Conservation (phyloP, 148 eudicot species). For the Hydrangea macrophylla region DNA sequence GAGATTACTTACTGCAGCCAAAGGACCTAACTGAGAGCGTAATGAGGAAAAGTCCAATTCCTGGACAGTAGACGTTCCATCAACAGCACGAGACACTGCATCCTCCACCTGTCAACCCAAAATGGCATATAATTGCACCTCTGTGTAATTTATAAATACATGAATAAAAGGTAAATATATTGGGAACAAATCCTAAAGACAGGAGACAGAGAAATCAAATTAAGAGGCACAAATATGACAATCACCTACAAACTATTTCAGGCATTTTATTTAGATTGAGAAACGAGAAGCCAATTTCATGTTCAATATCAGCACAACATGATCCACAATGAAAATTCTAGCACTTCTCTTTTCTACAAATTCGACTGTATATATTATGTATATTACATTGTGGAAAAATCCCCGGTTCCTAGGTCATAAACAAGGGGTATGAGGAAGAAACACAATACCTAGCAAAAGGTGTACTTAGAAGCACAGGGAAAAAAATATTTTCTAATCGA, state of each 20-base stretch:
- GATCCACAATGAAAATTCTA: not conserved
- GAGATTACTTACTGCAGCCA: constrained; percentile 65
- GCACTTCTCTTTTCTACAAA: not conserved
- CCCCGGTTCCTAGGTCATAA: not conserved
- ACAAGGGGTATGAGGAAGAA: no score
- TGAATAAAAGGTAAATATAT: not conserved
- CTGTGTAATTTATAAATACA: not conserved
- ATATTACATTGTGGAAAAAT: no score
- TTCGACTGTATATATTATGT: no score
- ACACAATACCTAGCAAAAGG: no score
- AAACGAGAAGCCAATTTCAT: not conserved
- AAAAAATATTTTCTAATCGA: no score
- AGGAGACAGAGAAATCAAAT: not conserved
- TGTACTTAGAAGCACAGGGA: no score
- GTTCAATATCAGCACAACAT: not conserved
- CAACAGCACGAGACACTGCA: constrained; percentile 87
- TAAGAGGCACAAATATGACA: not conserved
- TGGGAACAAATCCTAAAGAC: not conserved
- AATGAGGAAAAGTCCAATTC: constrained; percentile 79
- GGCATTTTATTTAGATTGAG: not conserved
- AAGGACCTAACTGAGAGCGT: constrained; percentile 79
- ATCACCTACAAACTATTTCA: not conserved
- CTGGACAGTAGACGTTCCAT: constrained; percentile 60
- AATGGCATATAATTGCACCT: not conserved
- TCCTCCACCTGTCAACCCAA: constrained; percentile 64